Base-by-base conservation (phyloP, 2,329 filamentous ascomycete genomes). In the Chaetomiaceae sp. region DNA sequence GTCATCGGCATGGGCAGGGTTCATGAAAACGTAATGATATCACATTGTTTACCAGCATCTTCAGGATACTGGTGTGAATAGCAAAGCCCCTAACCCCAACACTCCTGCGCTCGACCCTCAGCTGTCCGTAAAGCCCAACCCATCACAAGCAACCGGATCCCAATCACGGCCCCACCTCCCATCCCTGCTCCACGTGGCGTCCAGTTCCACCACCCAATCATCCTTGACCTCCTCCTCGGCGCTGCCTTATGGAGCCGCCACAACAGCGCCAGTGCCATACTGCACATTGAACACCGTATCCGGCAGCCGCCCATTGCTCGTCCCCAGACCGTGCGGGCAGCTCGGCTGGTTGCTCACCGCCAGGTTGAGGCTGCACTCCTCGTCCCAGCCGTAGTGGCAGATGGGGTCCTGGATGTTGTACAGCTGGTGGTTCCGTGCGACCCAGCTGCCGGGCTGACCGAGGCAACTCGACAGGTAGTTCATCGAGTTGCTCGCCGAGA, bases 401-500 rank as follows among this genome's bases (percentile, higher is more conserved):
- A 69, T 61, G 27, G 74, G 60, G 64, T 81, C 78, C 49, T 69
- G 66, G 47, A 81, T 75, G 68, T 82, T 81, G 68, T 71, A 72
- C 17, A 80, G 69, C 40, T 69, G 68, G 64, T 77, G 69, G 68
- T 81, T 78, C 58, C 74, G 64, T 51, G 71, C 76, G 34, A 79
- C 74, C 71, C 72, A 81, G 69, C 71, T 77, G 61, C 67, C 64
- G 33, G 68, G 63, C 58, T 75, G 60, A 34, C 63, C 64, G 19
- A 78, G 66, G 66, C 78, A 81, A 48, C 66, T 68, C 45, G 71
- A 61, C 6, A 80, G 59, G 57, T 71, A 80, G 68, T 77, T 75
- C 69, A 82, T 80, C 66, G 73, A 75, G 72, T 81, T 81, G 59
- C 76, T 65, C 2, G 78, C 79, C 27, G 71, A 71, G 45, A 83